Conservation (phyloP, 1,284 basidiomycete species). For the Microbotryum scabiosae region DNA sequence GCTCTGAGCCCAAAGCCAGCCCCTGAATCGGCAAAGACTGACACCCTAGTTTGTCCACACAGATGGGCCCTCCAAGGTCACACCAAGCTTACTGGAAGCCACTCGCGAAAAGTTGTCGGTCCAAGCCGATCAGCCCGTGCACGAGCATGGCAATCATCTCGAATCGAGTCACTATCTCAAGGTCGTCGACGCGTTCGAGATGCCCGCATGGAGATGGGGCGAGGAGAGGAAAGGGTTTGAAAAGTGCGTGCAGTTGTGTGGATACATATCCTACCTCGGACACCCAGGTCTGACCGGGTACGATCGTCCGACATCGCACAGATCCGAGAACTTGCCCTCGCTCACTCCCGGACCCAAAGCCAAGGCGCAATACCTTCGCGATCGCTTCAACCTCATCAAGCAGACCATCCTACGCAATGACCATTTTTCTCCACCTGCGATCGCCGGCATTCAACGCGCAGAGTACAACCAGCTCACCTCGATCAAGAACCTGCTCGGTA, state of each 20-base stretch:
- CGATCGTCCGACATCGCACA: constrained; percentile 24
- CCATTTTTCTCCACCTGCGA: constrained; percentile 87
- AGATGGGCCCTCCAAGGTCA: constrained; percentile 42
- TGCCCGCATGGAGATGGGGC: constrained; percentile 88
- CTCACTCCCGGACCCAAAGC: constrained; percentile 71
- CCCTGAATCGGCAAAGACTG: background rate
- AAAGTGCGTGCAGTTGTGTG: constrained; percentile 47
- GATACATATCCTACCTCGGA: constrained; percentile 12
- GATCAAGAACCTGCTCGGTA: constrained; percentile 89
- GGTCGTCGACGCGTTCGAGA: constrained; percentile 82
- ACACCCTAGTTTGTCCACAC: background rate
- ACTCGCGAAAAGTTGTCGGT: constrained; percentile 76
- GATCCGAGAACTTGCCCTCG: constrained; percentile 50
- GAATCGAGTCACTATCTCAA: constrained; percentile 78
- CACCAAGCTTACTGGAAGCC: constrained; percentile 58
- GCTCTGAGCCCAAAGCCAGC: no score
- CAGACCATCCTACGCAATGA: constrained; percentile 87
- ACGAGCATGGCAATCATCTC: constrained; percentile 37
- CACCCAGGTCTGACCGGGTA: constrained; percentile 19
- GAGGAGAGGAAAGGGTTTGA: constrained; percentile 74
- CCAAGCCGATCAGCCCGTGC: constrained; percentile 43
- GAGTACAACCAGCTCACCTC: constrained; percentile 78
- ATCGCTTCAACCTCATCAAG: constrained; percentile 75
- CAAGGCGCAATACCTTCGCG: constrained; percentile 63
- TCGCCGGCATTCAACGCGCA: constrained; percentile 74